Evolutionary conservation across 441 rosid species (phyloP), one percentile per base, ranked within the genome.

Genomic region (Bocquillonia castaneifolia): DNA sequence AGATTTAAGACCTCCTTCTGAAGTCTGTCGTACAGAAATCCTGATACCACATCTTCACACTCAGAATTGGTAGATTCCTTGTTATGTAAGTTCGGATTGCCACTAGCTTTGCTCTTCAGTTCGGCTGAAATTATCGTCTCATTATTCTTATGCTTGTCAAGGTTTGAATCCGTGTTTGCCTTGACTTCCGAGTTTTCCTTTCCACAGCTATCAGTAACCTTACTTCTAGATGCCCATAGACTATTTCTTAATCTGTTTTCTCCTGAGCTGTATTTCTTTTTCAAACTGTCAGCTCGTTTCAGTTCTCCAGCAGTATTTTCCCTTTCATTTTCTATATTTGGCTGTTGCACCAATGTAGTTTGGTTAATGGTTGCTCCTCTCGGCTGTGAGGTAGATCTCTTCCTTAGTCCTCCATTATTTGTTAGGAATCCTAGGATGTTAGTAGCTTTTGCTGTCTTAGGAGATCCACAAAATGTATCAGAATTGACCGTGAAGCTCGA

Each of bases 11-110:
- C 89, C 81, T 88, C 97, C 65, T 86, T 94, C 60, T 94, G 99
- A 76, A 91, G 82, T 62, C 84, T 90, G 52, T 94, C 99, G 63
- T 88, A 93, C 59, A 93, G 69, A 71, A 91, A 84, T 39, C 97
- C 99, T 13, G 99, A 94, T 72, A 94, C 92, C 63, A 70, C 23
- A 74, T 94, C 92, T 66, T 79, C 82, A 37, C 55, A 61, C 36
- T 67, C 73, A 53, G 70, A 70, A 72, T 58, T 67, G 45, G 54
- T 63, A 68, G 63, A 80, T 68, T 75, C 83, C 68, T 77, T 74
- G 40, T 48, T 42, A 54, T 66, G 70, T 8, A 72, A 68, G 32
- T 76, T 80, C n/a, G 72, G 81, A 66, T 64, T 59, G 15, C 66
- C 71, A 37, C 63, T 62, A 42, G 40, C 71, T 15, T 74, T 73